Percentiles rank a stretch among this genome's conserved stretches.
Conservation (phyloP, 768 basidiomycete genomes). For the Lyophyllum atratum region DNA sequence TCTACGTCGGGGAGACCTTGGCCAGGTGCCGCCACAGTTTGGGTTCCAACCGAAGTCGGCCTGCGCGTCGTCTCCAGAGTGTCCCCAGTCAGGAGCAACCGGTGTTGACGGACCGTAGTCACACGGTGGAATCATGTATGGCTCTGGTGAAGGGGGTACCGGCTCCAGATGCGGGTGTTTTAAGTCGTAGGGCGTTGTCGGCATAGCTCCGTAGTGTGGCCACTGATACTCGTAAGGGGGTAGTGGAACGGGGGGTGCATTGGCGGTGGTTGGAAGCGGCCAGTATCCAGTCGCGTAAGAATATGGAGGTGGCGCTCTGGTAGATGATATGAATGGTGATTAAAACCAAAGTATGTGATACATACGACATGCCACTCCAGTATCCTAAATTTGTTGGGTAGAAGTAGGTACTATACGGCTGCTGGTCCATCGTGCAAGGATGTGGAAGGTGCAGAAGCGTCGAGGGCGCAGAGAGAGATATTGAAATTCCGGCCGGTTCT, state of each 20-base stretch:
- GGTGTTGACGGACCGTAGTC: background rate
- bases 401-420: background rate
- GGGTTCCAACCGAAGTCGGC: background rate
- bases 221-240: background rate
- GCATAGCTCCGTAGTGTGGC: background rate
- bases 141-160: conserved; percentile 7
- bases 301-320: conserved; percentile 7
- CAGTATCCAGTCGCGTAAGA: background rate
- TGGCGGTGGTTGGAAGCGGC: background rate
- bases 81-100: background rate
- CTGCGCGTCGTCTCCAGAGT: background rate
- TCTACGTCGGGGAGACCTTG: background rate
- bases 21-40: background rate
- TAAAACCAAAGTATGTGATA: background rate
- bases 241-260: background rate
- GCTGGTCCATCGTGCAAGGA: background rate
- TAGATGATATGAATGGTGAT: background rate
- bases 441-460: background rate
- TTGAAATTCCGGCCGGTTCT: background rate
- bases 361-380: conserved; percentile 3
- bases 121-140: background rate
- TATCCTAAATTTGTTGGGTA: background rate
- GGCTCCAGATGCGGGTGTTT: background rate
- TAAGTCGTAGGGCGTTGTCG: background rate
- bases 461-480: background rate